Conservation (phyloP, 2,329 filamentous ascomycete genomes). For the Claviceps africana region DNA sequence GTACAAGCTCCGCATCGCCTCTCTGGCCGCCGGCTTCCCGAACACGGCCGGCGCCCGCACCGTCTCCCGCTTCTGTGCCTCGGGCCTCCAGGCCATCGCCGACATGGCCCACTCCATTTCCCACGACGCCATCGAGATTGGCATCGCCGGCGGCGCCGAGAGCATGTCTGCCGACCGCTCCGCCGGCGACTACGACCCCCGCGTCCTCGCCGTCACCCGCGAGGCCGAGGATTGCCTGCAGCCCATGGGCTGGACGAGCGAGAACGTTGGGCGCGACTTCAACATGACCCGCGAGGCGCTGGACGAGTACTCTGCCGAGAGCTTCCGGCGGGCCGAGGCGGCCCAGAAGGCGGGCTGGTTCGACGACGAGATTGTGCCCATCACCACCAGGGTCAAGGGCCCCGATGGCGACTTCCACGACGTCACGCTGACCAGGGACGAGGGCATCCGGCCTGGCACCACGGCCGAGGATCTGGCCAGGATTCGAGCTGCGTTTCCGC, state of each 20-base stretch:
- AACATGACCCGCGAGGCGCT: slow-evolving; percentile 66
- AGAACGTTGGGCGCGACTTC: slow-evolving; percentile 91
- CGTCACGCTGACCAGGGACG: slow-evolving; percentile 70
- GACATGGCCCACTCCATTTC: slow-evolving; percentile 85
- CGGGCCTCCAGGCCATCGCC: slow-evolving; percentile 86
- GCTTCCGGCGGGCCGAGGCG: slow-evolving; percentile 71
- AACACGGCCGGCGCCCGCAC: slow-evolving; percentile 72
- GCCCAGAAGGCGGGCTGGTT: slow-evolving; percentile 88
- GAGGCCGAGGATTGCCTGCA: slow-evolving; percentile 77
- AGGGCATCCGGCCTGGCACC: slow-evolving; percentile 82
- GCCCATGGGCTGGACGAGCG: slow-evolving; percentile 96
- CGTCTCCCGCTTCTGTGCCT: slow-evolving; percentile 94
- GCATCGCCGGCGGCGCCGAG: slow-evolving; percentile 79
- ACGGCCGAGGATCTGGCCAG: slow-evolving; percentile 71
- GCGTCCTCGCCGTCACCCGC: slow-evolving; percentile 55
- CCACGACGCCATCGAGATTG: slow-evolving; percentile 68
- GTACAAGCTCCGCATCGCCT: slow-evolving; percentile 80
- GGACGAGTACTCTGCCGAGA: slow-evolving; percentile 77
- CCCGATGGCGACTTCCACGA: slow-evolving; percentile 66
- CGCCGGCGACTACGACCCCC: slow-evolving; percentile 60
- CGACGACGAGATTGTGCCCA: slow-evolving; percentile 86
- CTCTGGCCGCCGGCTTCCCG: slow-evolving; percentile 84
- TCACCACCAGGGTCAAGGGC: slow-evolving; percentile 69
- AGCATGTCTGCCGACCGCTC: slow-evolving; percentile 65
- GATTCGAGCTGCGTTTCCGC: slow-evolving; percentile 78